phyloP scores from a whole-genome alignment of 768 basidiomycete genomes.

The Tephrocybe rancida region DNA sequence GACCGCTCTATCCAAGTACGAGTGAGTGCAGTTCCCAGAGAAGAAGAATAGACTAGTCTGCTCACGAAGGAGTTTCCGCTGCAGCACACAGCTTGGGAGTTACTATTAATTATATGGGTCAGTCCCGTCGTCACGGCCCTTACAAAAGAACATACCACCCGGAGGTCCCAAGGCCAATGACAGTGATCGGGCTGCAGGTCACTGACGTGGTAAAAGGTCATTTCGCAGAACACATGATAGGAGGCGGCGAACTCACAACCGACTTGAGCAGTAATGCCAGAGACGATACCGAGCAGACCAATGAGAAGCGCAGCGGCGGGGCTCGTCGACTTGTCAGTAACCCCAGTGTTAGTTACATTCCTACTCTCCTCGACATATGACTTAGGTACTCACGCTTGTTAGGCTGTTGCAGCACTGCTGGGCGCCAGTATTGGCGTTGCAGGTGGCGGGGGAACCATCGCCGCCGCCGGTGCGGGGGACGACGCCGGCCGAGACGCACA shows the following conservation, averaged over 20 bases:
- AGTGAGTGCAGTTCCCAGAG: neutral
- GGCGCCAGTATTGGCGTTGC: constrained; percentile 3
- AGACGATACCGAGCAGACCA: constrained; percentile 12
- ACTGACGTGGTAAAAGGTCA: neutral
- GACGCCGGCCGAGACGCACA: constrained; percentile 4
- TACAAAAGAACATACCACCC: constrained; percentile 8
- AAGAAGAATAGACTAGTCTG: neutral
- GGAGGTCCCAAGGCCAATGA: constrained; percentile 5
- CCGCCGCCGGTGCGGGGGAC: constrained; percentile 7
- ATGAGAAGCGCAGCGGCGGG: no score
- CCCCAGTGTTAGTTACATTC: no score
- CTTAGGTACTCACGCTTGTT: neutral
- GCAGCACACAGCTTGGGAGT: constrained; percentile 22
- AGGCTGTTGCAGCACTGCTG: constrained; percentile 5
- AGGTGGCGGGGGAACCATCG: neutral
- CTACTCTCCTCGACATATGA: no score
- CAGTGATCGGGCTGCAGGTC: constrained; percentile 14
- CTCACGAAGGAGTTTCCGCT: constrained; percentile 19
- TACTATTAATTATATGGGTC: constrained; percentile 2
- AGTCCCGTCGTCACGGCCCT: no score
- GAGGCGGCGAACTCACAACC: constrained; percentile 12
- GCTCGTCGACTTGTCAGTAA: no score
- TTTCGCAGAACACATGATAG: neutral
- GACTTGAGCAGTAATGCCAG: constrained; percentile 7
- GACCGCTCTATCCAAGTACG: neutral